Base-by-base conservation (phyloP, 2,329 filamentous ascomycete species). In the Fusarium burgessii region DNA sequence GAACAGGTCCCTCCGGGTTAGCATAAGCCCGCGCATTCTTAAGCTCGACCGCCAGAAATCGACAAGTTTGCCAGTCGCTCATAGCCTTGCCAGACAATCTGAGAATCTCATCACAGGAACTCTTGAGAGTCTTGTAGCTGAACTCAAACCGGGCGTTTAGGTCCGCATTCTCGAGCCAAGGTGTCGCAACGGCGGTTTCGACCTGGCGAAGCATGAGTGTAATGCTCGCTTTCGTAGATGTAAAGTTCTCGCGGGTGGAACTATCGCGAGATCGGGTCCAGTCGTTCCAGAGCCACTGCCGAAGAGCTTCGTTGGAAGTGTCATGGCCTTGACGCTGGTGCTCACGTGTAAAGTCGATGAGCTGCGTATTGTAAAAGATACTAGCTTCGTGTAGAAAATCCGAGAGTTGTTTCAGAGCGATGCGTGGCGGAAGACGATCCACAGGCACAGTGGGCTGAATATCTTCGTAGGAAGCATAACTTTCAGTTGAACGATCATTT, bases 381-480 rank as follows among this genome's bases (percentile, higher is more conserved):
- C 18, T 20, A 23, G 60, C 50, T 20, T 62, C 54, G 17, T 62
- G n/a, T 15, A 72, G 56, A 15, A 47, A 52, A 54, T 72, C 68
- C 7, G 66, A 61, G 20, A 72, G 66, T 54, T 70, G 65, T 13
- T 66, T 62, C 23, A 72, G 51, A 12, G 68, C 69, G 25, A 72
- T 56, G 13, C 65, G 70, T n/a, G 66, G 68, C n/a, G 65, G 70
- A n/a, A 72, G 68, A 7, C 41, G 46, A 23, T 54, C 54, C 33
- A 9, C 32, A 38, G 62, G 52, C 29, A 42, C 60, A n/a, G 41
- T 18, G 14, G 32, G 23, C 12, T 55, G 57, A 23, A 14, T 36
- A 13, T 54, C 47, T 25, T 62, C 35, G 20, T 57, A 66, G 5
- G 60, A 66, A 12, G 46, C 25, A 32, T 57, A 70, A 23, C 41